Evolutionary conservation across 148 eudicot species (phyloP), one percentile per base, ranked within the genome.

Genomic region (Silene conica): DNA sequence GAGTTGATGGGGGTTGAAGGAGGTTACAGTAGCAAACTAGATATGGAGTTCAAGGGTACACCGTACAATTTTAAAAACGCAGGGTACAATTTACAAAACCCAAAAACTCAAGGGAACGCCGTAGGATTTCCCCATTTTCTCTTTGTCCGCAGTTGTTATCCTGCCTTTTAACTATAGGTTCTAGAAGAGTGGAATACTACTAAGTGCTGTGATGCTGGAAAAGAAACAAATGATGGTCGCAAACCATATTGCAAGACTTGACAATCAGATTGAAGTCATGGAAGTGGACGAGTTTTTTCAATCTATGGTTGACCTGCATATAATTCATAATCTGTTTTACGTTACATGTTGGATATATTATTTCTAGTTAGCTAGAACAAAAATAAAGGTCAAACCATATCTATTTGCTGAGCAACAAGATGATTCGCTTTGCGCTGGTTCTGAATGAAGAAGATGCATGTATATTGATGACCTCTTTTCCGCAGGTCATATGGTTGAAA

Each of bases 401-500:
- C 7, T 12, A 19, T 45, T 46, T 18, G 25, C 67, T 61, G 25
- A 43, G 46, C 52, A 71, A 70, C 70, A 26, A 31, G 61, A 77
- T 63, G 16, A 50, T 50, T 20, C 9, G 3, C 58, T 23, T 45
- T 26, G 58, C 57, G 63, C 63, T 48, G 9, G 21, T 26, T 48
- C 13, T 18, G 28, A 65, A 46, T 19, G 20, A 3, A 16, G 69
- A 76, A 8, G 21, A 58, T 69, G 28, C 54, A 31, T 23, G 52
- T 63, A 21, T 31, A 46, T 62, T 70, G 38, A 45, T 28, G 23
- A 48, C 63, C 22, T 68, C 61, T 46, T 13, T 14, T 56, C 26
- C 81, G 73, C 87, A 95, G 99, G 93, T 87, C 61, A 85, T 79
- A 55, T 92, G 91, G 88, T 86, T 95, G 80, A 95, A 95, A 83